Base-by-base conservation (phyloP, 441 rosid species). In the Erodium chrysanthum region DNA sequence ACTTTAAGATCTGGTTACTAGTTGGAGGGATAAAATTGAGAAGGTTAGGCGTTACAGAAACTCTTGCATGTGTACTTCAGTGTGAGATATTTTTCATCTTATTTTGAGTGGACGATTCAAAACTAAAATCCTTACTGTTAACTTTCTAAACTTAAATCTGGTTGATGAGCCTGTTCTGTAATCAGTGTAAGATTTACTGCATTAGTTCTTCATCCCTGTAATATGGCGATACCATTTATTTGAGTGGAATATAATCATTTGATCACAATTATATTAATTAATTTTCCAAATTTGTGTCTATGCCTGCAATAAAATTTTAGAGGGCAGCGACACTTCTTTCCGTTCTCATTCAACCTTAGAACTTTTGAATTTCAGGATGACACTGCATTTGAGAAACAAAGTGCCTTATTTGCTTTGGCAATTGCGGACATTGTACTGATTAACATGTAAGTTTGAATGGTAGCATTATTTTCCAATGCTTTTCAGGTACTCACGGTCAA, bases 311-410 rank as follows among this genome's bases (percentile, higher is more conserved):
- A 12, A 25, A 25, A 25, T n/a, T 25, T 58, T 60, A 5, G 37
- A 60, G 37, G 37, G 37, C 17, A 12, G 27, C 18, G 25, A 6
- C 20, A 25, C 64, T 60, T 60, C 17, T 60, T n/a, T 27, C 64
- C 14, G 20, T 35, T 18, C 23, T 31, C 25, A 15, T 15, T 64
- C 22, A 15, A 23, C 37, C 46, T 35, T 64, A 1, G 46, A 7
- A 15, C 17, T 33, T 64, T 58, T 58, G 59, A 31, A 70, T 81
- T 83, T 73, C 86, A 93, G 96, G 96, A 94, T 71, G 97, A 94
- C 77, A 94, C 96, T 66, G 76, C 96, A 69, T 91, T 94, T 63
- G 97, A 94, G 84, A 94, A 91, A 77, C 98, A 91, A 76, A 91
- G 95, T 78, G 88, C 98, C 22, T 81, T 93, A 54, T 86, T 91